A percentile compares a stretch with the other conserved stretches of the same genome.
Conservation (phyloP, 192 early-diverging fungal species). For the Podila epigama region DNA sequence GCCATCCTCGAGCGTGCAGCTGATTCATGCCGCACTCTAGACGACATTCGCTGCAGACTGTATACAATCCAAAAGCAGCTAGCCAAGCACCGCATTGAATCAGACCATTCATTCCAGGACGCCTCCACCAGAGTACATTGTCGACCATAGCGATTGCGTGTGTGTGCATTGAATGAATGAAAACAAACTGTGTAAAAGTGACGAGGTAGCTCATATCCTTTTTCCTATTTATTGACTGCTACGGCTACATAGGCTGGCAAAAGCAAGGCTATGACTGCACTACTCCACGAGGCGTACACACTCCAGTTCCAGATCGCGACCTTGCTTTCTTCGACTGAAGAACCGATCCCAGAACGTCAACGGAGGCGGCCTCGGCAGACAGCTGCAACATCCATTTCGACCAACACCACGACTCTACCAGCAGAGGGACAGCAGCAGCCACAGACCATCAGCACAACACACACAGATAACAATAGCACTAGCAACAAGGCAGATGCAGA, state of each 20-base stretch:
- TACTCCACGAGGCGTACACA: conserved; percentile 33
- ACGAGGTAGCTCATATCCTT: too few species aligned
- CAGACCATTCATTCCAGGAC: background rate
- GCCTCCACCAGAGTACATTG: background rate
- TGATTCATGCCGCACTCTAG: conserved; percentile 25
- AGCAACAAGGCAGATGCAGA: background rate
- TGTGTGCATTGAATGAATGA: too few species aligned
- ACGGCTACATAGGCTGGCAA: conserved; percentile 12
- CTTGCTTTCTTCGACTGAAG: conserved; percentile 32
- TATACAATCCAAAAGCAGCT: conserved; percentile 26
- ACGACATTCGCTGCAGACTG: conserved; percentile 21
- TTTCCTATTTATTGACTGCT: too few species aligned
- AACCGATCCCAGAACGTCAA: conserved; percentile 37
- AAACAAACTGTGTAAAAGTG: too few species aligned
- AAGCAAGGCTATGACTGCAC: conserved; percentile 4
- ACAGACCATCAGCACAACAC: too few species aligned
- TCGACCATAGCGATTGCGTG: background rate
- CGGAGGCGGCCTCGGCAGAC: background rate
- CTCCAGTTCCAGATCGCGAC: conserved; percentile 44
- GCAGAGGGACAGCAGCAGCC: background rate
- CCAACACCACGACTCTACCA: background rate
- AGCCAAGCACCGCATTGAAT: background rate
- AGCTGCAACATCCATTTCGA: background rate
- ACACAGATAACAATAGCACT: too few species aligned
- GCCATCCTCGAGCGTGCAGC: conserved; percentile 34